Base-by-base conservation (phyloP, 2,329 filamentous ascomycete species). In the Aspergillus flavus region DNA sequence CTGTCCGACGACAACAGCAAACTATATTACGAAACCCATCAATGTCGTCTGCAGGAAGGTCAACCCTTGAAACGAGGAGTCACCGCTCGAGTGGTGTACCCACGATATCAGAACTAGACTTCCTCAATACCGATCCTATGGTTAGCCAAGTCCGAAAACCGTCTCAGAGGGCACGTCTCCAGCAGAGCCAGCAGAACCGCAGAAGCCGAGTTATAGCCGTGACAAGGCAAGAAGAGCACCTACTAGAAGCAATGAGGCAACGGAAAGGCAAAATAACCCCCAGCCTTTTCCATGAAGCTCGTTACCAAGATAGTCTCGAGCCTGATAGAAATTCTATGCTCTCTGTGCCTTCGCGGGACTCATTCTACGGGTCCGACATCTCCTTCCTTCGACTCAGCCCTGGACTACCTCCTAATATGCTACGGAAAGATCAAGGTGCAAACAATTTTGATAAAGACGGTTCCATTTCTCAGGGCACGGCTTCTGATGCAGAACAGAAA, bases 181-280 rank as follows among this genome's bases (percentile, higher is more conserved):
- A 55, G 30, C 52, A 55, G 30, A 55, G 4, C 32, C 52, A 76
- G 61, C 66, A 69, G 19, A 76, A 79, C 63, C 72, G 79, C 57
- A 75, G 80, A 64, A 82, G 81, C 63, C 78, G 80, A 48, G 72
- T 84, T 23, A 84, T 86, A 73, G 80, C 82, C 16, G 83, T 86
- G 30, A 86, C 84, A 0, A 76, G 81, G 60, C 83, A 85, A 69
- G 84, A 86, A 71, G 82, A 85, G 64, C 76, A 80, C 46, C 75
- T 85, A 1, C 72, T 86, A 4, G 82, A 83, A 67, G 81, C 83
- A 2, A 80, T 86, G 73, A 77, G 84, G 59, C 73, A 78, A 58
- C 82, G 83, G 55, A 77, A 81, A 65, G 81, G 82, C 57, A 79
- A 76, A 45, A 80, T 84, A 69, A 79, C 79, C 4, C 77, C 81